Percentiles rank a stretch among this genome's conserved stretches.
Evolutionary conservation across 2,329 filamentous ascomycete genomes (phyloP).

Genomic region (Penicillium sp.): DNA sequence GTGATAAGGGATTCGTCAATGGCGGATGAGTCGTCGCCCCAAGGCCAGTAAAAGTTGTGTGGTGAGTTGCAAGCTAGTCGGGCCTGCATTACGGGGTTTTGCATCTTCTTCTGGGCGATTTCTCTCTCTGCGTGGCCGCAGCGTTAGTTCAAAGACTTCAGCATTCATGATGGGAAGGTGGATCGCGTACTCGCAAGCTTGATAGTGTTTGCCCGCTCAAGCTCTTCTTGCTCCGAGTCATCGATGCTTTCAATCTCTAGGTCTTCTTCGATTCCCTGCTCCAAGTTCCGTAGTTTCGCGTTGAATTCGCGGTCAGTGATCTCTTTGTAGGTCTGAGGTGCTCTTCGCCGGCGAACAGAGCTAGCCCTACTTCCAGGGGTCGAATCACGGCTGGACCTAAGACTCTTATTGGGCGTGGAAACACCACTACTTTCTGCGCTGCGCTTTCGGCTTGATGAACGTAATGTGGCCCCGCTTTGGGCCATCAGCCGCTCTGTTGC

Average conservation of each 20-base stretch:
- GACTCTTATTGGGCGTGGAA: constrained; percentile 68
- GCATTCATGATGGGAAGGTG: not conserved
- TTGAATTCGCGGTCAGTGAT: constrained; percentile 87
- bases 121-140: constrained; percentile 67
- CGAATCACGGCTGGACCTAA: constrained; percentile 74
- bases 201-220: constrained; percentile 69
- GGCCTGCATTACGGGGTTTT: constrained; percentile 90
- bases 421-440: constrained; percentile 54
- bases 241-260: constrained; percentile 49
- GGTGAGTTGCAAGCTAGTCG: constrained; percentile 91
- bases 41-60: constrained; percentile 96
- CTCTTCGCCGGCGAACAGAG: constrained; percentile 58
- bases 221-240: constrained; percentile 62
- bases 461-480: constrained; percentile 38
- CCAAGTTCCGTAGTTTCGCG: constrained; percentile 60
- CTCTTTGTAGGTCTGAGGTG: constrained; percentile 64
- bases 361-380: constrained; percentile 66
- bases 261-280: constrained; percentile 64
- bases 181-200: constrained; percentile 71
- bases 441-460: constrained; percentile 61
- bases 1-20: constrained; percentile 84
- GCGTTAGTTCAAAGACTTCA: constrained; percentile 28
- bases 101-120: constrained; percentile 87
- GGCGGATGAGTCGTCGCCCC: constrained; percentile 64
- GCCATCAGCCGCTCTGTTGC: constrained; percentile 55